These are phyloP conservation scores for Plasmodium yoelii DNA, from an alignment of 169 alveolate genomes.

Conservation along the genomic window DNA sequence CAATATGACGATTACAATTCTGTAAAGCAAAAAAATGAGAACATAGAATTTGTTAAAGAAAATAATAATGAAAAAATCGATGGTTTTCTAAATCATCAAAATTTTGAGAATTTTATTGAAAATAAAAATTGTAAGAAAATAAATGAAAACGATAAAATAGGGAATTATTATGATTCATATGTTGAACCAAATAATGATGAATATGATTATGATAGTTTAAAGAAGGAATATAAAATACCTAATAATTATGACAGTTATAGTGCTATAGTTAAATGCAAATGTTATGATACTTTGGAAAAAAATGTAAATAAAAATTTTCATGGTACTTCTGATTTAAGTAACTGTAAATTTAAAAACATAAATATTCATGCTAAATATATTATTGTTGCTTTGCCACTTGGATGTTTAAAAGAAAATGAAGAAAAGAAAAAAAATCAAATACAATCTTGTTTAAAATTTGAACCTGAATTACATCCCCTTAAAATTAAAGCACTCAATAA, in stretches of 20 bases:
- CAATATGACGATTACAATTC: no score
- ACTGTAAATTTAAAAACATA: slow-evolving; percentile 32
- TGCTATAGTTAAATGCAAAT: slow-evolving; percentile 46
- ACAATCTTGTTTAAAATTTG: slow-evolving; percentile 50
- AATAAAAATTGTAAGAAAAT: no score
- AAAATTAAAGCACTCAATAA: slow-evolving; percentile 78
- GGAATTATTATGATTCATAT: no score
- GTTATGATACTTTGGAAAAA: slow-evolving; percentile 38
- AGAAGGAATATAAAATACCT: background rate
- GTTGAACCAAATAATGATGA: no score
- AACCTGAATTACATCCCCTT: slow-evolving; percentile 78
- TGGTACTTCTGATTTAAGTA: slow-evolving; percentile 59
- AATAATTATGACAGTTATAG: slow-evolving; percentile 1
- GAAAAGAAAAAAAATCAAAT: slow-evolving; percentile 17
- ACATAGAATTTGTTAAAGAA: no score
- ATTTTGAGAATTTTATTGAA: no score
- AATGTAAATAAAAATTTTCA: slow-evolving; percentile 35
- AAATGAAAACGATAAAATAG: no score
- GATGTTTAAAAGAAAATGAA: slow-evolving; percentile 72
- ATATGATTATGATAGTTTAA: background rate
- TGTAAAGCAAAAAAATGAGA: no score
- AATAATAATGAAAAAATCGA: no score
- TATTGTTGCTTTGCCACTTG: slow-evolving; percentile 72
- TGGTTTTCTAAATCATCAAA: no score
- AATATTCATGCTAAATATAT: slow-evolving; percentile 67